Conservation (phyloP, 805 yeast genomes). For the Schizosaccharomyces japonicus region DNA sequence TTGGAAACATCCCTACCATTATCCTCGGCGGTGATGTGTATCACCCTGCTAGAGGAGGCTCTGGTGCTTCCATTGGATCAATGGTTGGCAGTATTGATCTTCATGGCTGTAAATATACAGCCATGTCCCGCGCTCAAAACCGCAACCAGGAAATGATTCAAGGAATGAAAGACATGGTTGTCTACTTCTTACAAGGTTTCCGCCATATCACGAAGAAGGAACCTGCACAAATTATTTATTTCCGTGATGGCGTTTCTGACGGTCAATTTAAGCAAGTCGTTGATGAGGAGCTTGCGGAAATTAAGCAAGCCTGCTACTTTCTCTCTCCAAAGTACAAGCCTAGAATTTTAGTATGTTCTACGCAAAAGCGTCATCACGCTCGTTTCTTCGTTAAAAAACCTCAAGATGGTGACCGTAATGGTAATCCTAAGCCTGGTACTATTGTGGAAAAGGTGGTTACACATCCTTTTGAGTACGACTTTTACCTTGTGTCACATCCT, state of each 20-base stretch:
- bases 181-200: slow-evolving; percentile 5
- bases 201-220: slow-evolving; percentile 11
- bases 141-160: slow-evolving; percentile 7
- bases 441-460: slow-evolving; percentile 16
- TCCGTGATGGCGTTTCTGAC: slow-evolving; percentile 18
- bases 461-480: slow-evolving; percentile 16
- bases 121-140: slow-evolving; percentile 7
- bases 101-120: slow-evolving; percentile 8
- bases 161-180: slow-evolving; percentile 5
- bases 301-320: slow-evolving; percentile 11
- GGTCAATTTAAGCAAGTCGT: slow-evolving; percentile 16
- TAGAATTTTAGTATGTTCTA: slow-evolving; percentile 14
- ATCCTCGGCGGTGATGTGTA: slow-evolving; percentile 15
- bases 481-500: slow-evolving; percentile 16
- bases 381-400: slow-evolving; percentile 15
- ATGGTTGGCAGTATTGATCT: slow-evolving; percentile 8
- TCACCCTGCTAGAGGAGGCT: slow-evolving; percentile 11
- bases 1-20: slow-evolving; percentile 13
- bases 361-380: slow-evolving; percentile 14
- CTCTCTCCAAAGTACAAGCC: slow-evolving; percentile 12
- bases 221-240: slow-evolving; percentile 14
- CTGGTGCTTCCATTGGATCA: slow-evolving; percentile 9
- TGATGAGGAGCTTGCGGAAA: slow-evolving; percentile 15
- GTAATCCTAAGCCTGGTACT: slow-evolving; percentile 14
- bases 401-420: slow-evolving; percentile 11